phyloP scores from a whole-genome alignment of 2,329 filamentous ascomycete genomes.

The Phyllosticta ampelicida region DNA sequence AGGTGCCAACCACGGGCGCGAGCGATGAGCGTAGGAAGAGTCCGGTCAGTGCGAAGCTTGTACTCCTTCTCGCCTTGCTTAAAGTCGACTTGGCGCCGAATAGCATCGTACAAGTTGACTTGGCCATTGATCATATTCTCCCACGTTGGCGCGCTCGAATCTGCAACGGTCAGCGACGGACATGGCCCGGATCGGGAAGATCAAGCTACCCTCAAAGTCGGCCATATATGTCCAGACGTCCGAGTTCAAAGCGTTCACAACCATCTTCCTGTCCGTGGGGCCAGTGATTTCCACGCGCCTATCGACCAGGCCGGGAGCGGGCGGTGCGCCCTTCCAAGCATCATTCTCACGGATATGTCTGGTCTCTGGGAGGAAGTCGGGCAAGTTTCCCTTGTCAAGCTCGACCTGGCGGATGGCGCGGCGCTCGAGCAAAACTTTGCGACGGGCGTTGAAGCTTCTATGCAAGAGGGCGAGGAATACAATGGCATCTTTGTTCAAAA shows the following conservation, averaged over 20 bases:
- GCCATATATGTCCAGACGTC: slow-evolving; percentile 99
- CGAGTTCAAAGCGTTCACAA: slow-evolving; percentile 91
- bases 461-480: slow-evolving; percentile 92
- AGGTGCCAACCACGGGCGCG: slow-evolving; percentile 96
- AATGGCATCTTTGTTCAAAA: slow-evolving; percentile 80
- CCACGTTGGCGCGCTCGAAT: slow-evolving; percentile 94
- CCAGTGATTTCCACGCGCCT: slow-evolving; percentile 95
- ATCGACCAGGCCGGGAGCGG: slow-evolving; percentile 86
- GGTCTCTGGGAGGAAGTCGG: slow-evolving; percentile 93
- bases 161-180: slow-evolving; percentile 34
- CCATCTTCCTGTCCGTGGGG: slow-evolving; percentile 97
- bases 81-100: slow-evolving; percentile 90
- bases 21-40: slow-evolving; percentile 81
- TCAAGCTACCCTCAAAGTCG: slow-evolving; percentile 76
- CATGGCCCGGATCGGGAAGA: background rate
- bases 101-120: slow-evolving; percentile 93
- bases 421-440: slow-evolving; percentile 80
- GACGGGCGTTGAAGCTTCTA: slow-evolving; percentile 81
- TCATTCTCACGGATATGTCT: slow-evolving; percentile 89
- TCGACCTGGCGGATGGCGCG: slow-evolving; percentile 80
- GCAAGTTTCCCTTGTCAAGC: slow-evolving; percentile 78
- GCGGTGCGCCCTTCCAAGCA: slow-evolving; percentile 84
- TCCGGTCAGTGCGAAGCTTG: slow-evolving; percentile 86
- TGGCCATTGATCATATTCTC: slow-evolving; percentile 99
- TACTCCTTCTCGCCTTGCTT: slow-evolving; percentile 93